Conservation (phyloP, 2,329 filamentous ascomycete genomes). For the Sclerotinia subarctica region DNA sequence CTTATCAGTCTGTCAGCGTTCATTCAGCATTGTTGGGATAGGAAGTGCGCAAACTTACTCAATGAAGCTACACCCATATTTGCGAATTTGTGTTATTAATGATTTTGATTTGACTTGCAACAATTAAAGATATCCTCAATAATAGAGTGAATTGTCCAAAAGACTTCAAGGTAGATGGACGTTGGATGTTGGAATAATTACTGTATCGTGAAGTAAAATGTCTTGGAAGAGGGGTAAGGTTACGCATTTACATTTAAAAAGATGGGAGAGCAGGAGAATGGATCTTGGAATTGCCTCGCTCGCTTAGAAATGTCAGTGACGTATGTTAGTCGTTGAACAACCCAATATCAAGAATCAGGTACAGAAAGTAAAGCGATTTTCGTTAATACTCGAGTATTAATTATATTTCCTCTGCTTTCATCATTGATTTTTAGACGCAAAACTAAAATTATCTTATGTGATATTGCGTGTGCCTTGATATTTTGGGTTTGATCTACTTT, state of each 20-base stretch:
- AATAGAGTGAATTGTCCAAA: neutral
- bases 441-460: no score
- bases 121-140: neutral
- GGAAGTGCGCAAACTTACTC: conserved; percentile 42
- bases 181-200: neutral
- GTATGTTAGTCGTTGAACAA: conserved; percentile 1
- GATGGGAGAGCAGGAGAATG: neutral
- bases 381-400: neutral
- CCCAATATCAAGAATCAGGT: conserved; percentile 5
- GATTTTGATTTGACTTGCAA: neutral
- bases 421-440: neutral
- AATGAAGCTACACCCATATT: conserved; percentile 41
- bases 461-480: neutral
- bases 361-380: neutral
- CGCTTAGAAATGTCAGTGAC: conserved; percentile 7
- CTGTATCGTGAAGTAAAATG: neutral
- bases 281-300: conserved; percentile 11
- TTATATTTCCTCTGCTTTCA: neutral
- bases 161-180: neutral
- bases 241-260: neutral
- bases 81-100: neutral
- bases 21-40: conserved; percentile 40
- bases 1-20: neutral
- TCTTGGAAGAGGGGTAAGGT: neutral
- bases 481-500: neutral